Base-by-base conservation (phyloP, 164 flowering plant genomes). In the Liriodendron chinense region DNA sequence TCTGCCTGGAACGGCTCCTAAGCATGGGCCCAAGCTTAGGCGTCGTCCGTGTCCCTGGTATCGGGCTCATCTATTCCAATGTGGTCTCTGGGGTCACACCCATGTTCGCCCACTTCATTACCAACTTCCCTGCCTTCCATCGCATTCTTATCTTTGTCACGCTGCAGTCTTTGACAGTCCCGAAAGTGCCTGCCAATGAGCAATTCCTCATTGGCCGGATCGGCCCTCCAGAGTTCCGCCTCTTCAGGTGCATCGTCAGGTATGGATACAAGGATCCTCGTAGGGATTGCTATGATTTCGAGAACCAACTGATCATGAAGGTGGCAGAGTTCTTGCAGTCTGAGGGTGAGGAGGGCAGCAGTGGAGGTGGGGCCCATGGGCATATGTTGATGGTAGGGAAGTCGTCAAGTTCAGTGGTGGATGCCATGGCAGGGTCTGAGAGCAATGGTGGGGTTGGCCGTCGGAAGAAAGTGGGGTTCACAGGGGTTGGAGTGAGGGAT, bases 41-140 rank as follows among this genome's bases (percentile, higher is more conserved):
- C 1, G 53, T 86, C 8, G 75, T 66, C 1, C 76, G 89, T 7
- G 85, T 88, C 24, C 84, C 83, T 22, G 91, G 91, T 20, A 84
- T 88, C 21, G 85, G 91, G 10, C 80, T 88, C 20, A 76, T 86
- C 59, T 85, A 85, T 79, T 69, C 88, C 12, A 76, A 81, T 65
- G 75, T 86, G 28, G 74, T 73, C 72, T 78, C 86, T 24, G 91
- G 85, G 18, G 79, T 85, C n/a, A 89, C 91, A 1, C 84, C 89
- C 16, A 84, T 85, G 79, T 88, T 86, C 68, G 77, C 84, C 14
- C 91, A 85, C 77, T 86, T 88, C 65, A 82, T 88, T 25, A 84
- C 89, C 65, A 86, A 84, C 78, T 78, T 88, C 49, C 91, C 91
- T 26, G 91, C 91, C n/a, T 86, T 88, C 76, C 88, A 88, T 47